phyloP scores from a whole-genome alignment of 2,329 filamentous ascomycete genomes.

The Coniochaeta hoffmannii region DNA sequence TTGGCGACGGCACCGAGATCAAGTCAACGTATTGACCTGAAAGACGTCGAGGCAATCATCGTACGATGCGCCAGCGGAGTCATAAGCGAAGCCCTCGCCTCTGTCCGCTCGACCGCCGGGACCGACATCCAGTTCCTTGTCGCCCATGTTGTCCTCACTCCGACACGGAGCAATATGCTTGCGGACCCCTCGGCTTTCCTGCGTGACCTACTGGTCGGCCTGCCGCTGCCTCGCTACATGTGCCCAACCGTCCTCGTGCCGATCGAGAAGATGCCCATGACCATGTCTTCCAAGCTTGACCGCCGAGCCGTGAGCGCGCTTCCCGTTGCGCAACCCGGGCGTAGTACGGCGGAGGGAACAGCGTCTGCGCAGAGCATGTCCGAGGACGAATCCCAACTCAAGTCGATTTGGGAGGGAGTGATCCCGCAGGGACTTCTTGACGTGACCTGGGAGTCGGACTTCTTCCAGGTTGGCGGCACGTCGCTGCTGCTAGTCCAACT shows the following conservation, averaged over 20 bases:
- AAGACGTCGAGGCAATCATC: slow-evolving; percentile 24
- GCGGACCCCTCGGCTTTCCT: too few relatives aligned
- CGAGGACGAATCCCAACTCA: not conserved
- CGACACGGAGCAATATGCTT: too few relatives aligned
- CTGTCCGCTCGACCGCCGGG: not conserved
- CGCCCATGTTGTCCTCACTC: not conserved
- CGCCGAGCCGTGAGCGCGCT: slow-evolving; percentile 4
- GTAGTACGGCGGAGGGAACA: not conserved
- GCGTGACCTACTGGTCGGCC: not conserved
- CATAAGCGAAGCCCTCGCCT: not conserved
- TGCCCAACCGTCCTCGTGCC: slow-evolving; percentile 4
- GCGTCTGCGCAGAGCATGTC: not conserved
- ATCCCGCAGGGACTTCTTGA: not conserved
- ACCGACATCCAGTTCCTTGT: not conserved
- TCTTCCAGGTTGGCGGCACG: slow-evolving; percentile 33
- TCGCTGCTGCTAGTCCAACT: slow-evolving; percentile 32
- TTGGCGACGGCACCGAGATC: slow-evolving; percentile 27
- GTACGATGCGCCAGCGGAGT: not conserved
- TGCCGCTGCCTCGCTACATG: slow-evolving; percentile 12
- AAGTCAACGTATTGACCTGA: slow-evolving; percentile 36
- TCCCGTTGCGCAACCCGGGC: slow-evolving; percentile 2
- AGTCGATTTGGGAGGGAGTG: not conserved
- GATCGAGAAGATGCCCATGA: slow-evolving; percentile 6
- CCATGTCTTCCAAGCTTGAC: slow-evolving; percentile 6
- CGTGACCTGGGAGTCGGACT: slow-evolving; percentile 21